phyloP scores from a whole-genome alignment of 2,329 filamentous ascomycete species.

The Lachnellula arida region DNA sequence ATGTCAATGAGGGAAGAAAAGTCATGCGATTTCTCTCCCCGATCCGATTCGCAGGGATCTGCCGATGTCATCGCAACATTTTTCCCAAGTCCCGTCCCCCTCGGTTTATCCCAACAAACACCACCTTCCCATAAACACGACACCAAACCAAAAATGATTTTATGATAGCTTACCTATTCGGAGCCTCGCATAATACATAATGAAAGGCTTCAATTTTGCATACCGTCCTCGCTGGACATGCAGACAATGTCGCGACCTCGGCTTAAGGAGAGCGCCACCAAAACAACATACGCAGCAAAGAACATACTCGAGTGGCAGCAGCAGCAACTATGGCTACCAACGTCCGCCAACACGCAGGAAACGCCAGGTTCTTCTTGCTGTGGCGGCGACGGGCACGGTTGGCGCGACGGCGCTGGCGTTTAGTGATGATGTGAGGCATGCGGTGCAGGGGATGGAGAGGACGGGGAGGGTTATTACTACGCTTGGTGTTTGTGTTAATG shows the following conservation, averaged over 20 bases:
- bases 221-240: constrained; percentile 25
- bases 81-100: not conserved
- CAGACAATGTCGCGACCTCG: constrained; percentile 17
- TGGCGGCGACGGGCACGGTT: constrained; percentile 21
- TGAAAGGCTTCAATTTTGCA: constrained; percentile 26
- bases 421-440: constrained; percentile 67
- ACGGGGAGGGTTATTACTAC: constrained; percentile 73
- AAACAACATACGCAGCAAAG: constrained; percentile 9
- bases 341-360: constrained; percentile 2
- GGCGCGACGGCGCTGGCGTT: constrained; percentile 43
- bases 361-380: constrained; percentile 16
- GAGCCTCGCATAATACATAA: constrained; percentile 6
- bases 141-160: constrained; percentile 6
- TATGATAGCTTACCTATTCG: constrained; percentile 1
- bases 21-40: not conserved
- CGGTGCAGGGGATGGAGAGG: constrained; percentile 69
- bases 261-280: not conserved
- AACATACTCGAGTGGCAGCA: not conserved
- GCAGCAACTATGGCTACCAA: not conserved
- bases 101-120: constrained; percentile 1
- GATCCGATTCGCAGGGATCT: not conserved
- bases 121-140: not conserved
- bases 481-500: constrained; percentile 79
- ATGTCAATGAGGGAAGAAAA: not conserved
- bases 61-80: constrained; percentile 6